These are phyloP conservation scores for Geranomyces michiganensis DNA, from an alignment of 192 early-diverging fungal species.

Conservation along the genomic window DNA sequence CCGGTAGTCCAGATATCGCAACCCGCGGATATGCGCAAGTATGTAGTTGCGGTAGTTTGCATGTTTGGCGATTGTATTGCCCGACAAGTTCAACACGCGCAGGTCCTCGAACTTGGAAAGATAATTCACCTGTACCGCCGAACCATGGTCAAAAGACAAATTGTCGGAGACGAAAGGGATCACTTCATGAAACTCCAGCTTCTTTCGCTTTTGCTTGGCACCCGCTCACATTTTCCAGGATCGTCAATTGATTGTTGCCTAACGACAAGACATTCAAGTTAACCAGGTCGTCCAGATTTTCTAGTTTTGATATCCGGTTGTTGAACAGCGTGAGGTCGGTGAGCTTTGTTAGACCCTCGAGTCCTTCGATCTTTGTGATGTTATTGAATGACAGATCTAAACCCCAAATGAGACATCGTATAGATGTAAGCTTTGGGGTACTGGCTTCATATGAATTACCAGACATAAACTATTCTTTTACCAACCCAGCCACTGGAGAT, in stretches of 20 bases:
- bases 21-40: conserved; percentile 55
- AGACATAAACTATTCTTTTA: too few species aligned
- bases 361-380: conserved; percentile 62
- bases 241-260: conserved; percentile 58
- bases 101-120: conserved; percentile 57
- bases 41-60: conserved; percentile 60
- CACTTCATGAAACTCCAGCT: not conserved
- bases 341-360: conserved; percentile 56
- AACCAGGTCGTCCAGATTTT: conserved; percentile 60
- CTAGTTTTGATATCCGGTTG: conserved; percentile 62
- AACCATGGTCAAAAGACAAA: not conserved
- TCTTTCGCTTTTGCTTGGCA: not conserved
- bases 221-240: conserved; percentile 54
- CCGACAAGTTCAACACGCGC: conserved; percentile 57
- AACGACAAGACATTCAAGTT: conserved; percentile 63
- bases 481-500: conserved; percentile 65
- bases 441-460: too few species aligned
- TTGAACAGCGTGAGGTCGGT: conserved; percentile 68
- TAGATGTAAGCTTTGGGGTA: not conserved
- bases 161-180: conserved; percentile 9
- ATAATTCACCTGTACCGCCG: conserved; percentile 53
- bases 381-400: conserved; percentile 69
- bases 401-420: not conserved
- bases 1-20: conserved; percentile 67
- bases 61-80: conserved; percentile 60